These are phyloP conservation scores for Dictyostelium brefeldianum DNA, from an alignment of 78 protist genomes.

Conservation along the genomic window DNA sequence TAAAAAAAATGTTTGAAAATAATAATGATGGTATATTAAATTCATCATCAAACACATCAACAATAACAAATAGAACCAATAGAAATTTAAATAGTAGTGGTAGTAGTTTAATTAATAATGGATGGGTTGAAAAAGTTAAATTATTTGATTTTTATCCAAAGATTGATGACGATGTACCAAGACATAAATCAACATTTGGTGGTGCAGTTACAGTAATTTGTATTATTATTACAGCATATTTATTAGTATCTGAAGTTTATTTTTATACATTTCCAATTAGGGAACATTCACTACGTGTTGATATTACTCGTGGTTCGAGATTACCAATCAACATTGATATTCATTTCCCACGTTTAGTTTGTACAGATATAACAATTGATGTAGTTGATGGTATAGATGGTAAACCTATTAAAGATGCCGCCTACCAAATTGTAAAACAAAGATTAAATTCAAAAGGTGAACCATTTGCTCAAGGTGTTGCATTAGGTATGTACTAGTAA, in stretches of 20 bases:
- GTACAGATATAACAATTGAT: conserved; percentile 63
- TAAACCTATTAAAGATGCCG: conserved; percentile 63
- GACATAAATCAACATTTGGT: conserved; percentile 55
- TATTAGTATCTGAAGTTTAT: conserved; percentile 54
- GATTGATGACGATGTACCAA: conserved; percentile 57
- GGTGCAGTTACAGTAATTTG: conserved; percentile 48
- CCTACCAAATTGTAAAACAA: conserved; percentile 54
- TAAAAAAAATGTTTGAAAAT: background rate
- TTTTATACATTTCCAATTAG: conserved; percentile 64
- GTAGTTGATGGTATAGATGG: conserved; percentile 73
- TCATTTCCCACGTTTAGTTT: conserved; percentile 50
- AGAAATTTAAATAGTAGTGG: background rate
- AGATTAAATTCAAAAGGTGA: conserved; percentile 34
- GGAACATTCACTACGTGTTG: conserved; percentile 62
- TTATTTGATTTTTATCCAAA: conserved; percentile 77
- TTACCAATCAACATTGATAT: conserved; percentile 55
- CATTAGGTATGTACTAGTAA: background rate
- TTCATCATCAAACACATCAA: background rate
- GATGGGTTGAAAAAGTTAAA: conserved; percentile 39
- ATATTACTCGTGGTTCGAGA: conserved; percentile 54
- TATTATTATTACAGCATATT: conserved; percentile 19
- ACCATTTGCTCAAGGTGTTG: conserved; percentile 32
- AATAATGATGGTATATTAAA: background rate
- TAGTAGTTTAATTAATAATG: background rate
- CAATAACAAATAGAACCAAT: background rate